These are phyloP conservation scores for Talaromyces stipitatus DNA, from an alignment of 495 filamentous ascomycete species.

Conservation along the genomic window DNA sequence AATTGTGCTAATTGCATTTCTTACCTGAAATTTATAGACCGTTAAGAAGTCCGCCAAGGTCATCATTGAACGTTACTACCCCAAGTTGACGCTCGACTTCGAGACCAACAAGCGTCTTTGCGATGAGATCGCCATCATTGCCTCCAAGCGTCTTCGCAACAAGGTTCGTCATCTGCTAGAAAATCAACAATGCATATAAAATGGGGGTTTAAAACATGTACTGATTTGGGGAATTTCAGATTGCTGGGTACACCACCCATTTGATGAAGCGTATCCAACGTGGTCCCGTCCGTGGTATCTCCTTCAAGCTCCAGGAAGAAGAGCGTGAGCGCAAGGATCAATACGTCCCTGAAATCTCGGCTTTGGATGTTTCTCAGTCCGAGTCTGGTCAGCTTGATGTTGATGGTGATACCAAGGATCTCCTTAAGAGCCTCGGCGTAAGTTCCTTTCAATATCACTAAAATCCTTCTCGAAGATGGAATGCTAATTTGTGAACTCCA, in stretches of 20 bases:
- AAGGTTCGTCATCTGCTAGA: constrained; percentile 54
- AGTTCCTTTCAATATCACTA: background rate
- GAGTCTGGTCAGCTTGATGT: constrained; percentile 92
- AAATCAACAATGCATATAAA: background rate
- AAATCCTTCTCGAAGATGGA: too few species aligned
- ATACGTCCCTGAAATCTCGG: constrained; percentile 97
- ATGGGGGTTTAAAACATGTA: background rate
- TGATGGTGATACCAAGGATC: constrained; percentile 93
- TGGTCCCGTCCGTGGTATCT: constrained; percentile 98
- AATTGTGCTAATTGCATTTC: background rate
- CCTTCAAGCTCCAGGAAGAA: constrained; percentile 99
- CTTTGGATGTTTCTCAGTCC: constrained; percentile 90
- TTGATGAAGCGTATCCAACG: constrained; percentile 99
- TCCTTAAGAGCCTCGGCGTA: constrained; percentile 97
- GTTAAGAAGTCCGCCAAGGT: constrained; percentile 99
- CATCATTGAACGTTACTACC: constrained; percentile 99
- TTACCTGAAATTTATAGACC: constrained; percentile 47
- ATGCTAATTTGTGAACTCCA: constrained; percentile 6
- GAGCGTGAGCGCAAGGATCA: constrained; percentile 99
- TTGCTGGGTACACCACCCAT: constrained; percentile 89
- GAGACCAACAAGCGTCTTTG: constrained; percentile 99
- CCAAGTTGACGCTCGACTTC: constrained; percentile 97
- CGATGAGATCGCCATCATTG: constrained; percentile 99
- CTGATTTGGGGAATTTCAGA: constrained; percentile 41
- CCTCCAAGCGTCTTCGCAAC: constrained; percentile 95